Percentiles rank a stretch among this genome's conserved stretches.
These are phyloP conservation scores for Amoebophrya sp. DNA, from an alignment of 169 alveolate species.

Conservation along the genomic window DNA sequence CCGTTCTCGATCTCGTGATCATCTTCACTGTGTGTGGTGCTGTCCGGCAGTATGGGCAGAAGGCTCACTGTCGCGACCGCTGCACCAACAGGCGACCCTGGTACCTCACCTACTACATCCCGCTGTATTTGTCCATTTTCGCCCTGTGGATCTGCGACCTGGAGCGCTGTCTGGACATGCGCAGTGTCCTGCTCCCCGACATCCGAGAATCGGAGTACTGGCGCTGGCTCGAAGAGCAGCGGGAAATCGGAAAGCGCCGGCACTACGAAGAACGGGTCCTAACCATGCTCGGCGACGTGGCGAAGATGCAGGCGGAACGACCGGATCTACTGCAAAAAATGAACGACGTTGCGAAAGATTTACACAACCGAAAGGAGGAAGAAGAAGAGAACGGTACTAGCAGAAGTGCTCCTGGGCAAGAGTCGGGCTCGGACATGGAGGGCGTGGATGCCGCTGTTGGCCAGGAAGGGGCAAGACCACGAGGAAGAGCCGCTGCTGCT, in stretches of 20 bases:
- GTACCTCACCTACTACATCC: not conserved
- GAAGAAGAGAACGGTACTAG: too few relatives aligned
- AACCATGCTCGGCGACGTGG: not conserved
- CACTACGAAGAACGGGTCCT: too few relatives aligned
- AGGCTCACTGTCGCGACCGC: not conserved
- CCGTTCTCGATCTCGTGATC: not conserved
- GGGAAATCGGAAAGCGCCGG: not conserved
- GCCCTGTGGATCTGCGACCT: not conserved
- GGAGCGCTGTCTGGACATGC: not conserved
- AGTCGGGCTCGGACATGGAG: too few relatives aligned
- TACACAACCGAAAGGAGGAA: too few relatives aligned
- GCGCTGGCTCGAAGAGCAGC: not conserved
- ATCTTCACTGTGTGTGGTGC: not conserved
- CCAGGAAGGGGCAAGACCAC: too few relatives aligned
- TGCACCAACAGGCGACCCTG: not conserved
- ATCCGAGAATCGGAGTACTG: not conserved
- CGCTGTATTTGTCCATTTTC: not conserved
- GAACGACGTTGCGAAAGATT: too few relatives aligned
- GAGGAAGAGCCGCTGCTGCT: too few relatives aligned
- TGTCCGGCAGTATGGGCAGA: not conserved
- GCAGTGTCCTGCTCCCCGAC: not conserved
- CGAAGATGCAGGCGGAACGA: not conserved
- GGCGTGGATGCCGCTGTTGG: too few relatives aligned
- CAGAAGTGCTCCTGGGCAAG: too few relatives aligned
- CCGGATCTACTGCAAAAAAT: not conserved